These are phyloP conservation scores for Tephrocybe sp. DNA, from an alignment of 768 basidiomycete species.

Conservation along the genomic window DNA sequence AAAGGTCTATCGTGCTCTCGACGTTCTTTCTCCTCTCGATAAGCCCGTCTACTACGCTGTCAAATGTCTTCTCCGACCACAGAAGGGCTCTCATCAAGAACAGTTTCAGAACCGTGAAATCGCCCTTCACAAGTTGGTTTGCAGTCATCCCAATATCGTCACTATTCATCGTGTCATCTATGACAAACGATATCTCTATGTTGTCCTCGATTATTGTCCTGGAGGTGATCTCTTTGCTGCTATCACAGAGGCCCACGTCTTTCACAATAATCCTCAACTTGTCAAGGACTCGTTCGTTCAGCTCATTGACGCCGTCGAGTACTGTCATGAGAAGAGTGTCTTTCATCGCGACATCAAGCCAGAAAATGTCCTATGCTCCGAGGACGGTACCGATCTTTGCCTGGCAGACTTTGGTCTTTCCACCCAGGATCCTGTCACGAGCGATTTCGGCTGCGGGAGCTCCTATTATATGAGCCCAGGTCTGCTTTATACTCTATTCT, in stretches of 20 bases:
- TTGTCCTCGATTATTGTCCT: slow-evolving; percentile 55
- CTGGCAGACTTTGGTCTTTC: slow-evolving; percentile 82
- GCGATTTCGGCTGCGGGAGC: slow-evolving; percentile 58
- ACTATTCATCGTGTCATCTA: slow-evolving; percentile 63
- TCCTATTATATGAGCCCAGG: slow-evolving; percentile 71
- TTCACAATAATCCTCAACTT: slow-evolving; percentile 54
- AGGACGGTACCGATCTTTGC: slow-evolving; percentile 48
- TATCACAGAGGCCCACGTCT: slow-evolving; percentile 56
- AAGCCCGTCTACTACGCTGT: slow-evolving; percentile 56
- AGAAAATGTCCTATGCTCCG: slow-evolving; percentile 68
- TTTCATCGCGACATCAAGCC: slow-evolving; percentile 90
- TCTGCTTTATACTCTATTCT: slow-evolving; percentile 23
- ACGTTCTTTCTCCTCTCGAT: slow-evolving; percentile 36
- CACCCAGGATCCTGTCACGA: slow-evolving; percentile 40
- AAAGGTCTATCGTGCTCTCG: slow-evolving; percentile 71
- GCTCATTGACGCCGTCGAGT: slow-evolving; percentile 73
- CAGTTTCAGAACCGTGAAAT: slow-evolving; percentile 71
- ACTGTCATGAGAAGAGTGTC: slow-evolving; percentile 68
- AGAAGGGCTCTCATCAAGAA: slow-evolving; percentile 50
- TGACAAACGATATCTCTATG: slow-evolving; percentile 61
- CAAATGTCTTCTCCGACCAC: slow-evolving; percentile 69
- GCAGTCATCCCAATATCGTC: slow-evolving; percentile 61
- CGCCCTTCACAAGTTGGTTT: slow-evolving; percentile 47
- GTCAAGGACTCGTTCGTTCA: slow-evolving; percentile 73
- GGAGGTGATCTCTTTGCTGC: slow-evolving; percentile 71